These are phyloP conservation scores for Podospora pseudoanserina DNA, from an alignment of 495 filamentous ascomycete species.

Conservation along the genomic window DNA sequence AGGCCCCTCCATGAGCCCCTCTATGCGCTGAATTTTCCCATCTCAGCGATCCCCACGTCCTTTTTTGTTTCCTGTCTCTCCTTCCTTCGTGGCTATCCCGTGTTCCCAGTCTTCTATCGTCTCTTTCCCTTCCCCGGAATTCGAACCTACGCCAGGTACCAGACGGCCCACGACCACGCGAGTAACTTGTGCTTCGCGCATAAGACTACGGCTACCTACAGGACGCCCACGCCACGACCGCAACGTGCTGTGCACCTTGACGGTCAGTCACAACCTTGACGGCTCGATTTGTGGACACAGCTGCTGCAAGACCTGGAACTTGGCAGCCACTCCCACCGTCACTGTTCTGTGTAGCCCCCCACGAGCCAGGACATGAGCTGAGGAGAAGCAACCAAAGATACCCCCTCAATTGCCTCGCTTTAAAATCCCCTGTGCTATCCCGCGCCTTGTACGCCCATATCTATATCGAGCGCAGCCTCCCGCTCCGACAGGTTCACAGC, in stretches of 20 bases:
- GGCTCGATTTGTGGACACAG: not conserved
- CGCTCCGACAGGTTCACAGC: not conserved
- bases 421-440: not conserved
- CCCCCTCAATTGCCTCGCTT: not conserved
- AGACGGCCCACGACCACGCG: not conserved
- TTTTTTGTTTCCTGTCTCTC: slow-evolving; percentile 10
- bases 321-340: not conserved
- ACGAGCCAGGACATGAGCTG: not conserved
- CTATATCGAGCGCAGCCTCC: slow-evolving; percentile 7
- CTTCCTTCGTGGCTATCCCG: slow-evolving; percentile 5
- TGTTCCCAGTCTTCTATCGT: slow-evolving; percentile 4
- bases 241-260: not conserved
- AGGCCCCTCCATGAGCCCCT: not conserved
- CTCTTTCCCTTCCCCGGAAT: slow-evolving; percentile 3
- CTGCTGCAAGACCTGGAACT: not conserved
- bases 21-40: slow-evolving; percentile 6
- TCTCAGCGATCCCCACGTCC: not conserved
- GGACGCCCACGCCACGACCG: not conserved
- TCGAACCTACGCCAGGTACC: not conserved
- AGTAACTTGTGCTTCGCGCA: not conserved
- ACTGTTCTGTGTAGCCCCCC: not conserved
- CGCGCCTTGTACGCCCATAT: not conserved
- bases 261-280: slow-evolving; percentile 2
- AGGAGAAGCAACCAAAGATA: not conserved
- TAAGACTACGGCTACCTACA: not conserved